phyloP scores from a whole-genome alignment of 1,284 basidiomycete genomes.

The Amylostereum chailletii region DNA sequence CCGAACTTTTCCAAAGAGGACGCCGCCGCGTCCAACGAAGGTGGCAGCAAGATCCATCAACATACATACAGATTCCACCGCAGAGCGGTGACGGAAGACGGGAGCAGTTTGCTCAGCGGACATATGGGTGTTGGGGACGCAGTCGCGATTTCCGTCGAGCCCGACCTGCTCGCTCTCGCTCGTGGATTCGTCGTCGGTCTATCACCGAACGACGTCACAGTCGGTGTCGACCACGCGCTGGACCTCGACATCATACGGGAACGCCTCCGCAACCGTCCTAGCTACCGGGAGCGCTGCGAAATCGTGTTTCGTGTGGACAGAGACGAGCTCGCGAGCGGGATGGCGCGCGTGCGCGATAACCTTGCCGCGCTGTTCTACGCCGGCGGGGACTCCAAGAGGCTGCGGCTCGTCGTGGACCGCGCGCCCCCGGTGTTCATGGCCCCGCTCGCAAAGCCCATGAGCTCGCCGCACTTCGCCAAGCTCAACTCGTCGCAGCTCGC shows the following conservation, averaged over 20 bases:
- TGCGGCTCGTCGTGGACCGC: constrained; percentile 80
- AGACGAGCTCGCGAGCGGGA: constrained; percentile 84
- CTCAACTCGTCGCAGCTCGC: constrained; percentile 73
- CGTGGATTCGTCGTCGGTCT: constrained; percentile 80
- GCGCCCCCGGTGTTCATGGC: constrained; percentile 54
- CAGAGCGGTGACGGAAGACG: constrained; percentile 12
- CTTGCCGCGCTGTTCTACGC: constrained; percentile 85
- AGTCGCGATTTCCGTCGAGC: constrained; percentile 79
- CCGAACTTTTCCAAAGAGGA: constrained; percentile 16
- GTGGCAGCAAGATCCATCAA: constrained; percentile 35
- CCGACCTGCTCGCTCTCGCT: constrained; percentile 74
- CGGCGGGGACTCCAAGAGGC: constrained; percentile 53
- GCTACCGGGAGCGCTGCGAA: background rate
- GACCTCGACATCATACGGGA: constrained; percentile 41
- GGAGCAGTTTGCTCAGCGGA: constrained; percentile 55
- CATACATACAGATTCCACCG: constrained; percentile 62
- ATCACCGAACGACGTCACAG: constrained; percentile 50
- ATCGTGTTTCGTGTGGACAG: constrained; percentile 85
- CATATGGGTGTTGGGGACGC: constrained; percentile 78
- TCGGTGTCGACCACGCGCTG: constrained; percentile 82
- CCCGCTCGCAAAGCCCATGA: background rate
- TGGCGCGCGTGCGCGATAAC: constrained; percentile 86
- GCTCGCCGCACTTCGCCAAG: constrained; percentile 7
- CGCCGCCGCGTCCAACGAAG: constrained; percentile 13
- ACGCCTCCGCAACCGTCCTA: constrained; percentile 23